Base-by-base conservation (phyloP, 2,329 filamentous ascomycete genomes). In the Cladobotryum mycophilum region DNA sequence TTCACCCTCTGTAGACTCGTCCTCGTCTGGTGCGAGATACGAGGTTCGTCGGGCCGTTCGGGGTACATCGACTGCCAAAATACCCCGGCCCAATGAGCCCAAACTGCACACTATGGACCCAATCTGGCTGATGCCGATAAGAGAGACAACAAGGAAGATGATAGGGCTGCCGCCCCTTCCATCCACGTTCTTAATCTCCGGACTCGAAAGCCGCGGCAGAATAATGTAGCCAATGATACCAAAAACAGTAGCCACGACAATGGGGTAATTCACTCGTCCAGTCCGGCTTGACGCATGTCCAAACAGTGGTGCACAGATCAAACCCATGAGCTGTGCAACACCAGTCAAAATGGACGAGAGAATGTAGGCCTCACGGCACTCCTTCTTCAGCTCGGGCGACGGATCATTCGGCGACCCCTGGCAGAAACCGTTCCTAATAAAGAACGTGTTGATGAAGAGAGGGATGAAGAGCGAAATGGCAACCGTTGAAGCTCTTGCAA, bases 401-500 rank as follows among this genome's bases (percentile, higher is more conserved):
- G 82, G 74, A 59, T 85, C 81, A 56, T 81, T 74, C 1, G 82
- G 82, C 0, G 77, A 79, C 14, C 80, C 81, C 38, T 82, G 78
- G 70, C 93, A 97, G 57, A 88, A 85, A 2, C 89, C 91, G 48
- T 86, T 85, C 45, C 76, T 74, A 56, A 92, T 87, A 68, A 92
- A 97, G 67, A 89, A 96, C 20, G 89, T 85, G 65, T 97, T 97
- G 60, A 96, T 83, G 64, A 88, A 95, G 2, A 99, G 79, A 1
- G 93, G 93, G 48, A 99, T 87, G 70, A 97, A 99, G 5, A 97
- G 80, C 1, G 89, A 95, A 57, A 99, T 95, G 47, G 88, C 92
- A 5, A 99, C 93, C 0, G 90, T 96, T 1, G 91, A 96, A 7
- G 93, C 91, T 50, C 93, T 84, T 9, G 91, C 92, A 2, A 99